phyloP scores from a whole-genome alignment of 345 rosid species.

The Salix koriyanagi region DNA sequence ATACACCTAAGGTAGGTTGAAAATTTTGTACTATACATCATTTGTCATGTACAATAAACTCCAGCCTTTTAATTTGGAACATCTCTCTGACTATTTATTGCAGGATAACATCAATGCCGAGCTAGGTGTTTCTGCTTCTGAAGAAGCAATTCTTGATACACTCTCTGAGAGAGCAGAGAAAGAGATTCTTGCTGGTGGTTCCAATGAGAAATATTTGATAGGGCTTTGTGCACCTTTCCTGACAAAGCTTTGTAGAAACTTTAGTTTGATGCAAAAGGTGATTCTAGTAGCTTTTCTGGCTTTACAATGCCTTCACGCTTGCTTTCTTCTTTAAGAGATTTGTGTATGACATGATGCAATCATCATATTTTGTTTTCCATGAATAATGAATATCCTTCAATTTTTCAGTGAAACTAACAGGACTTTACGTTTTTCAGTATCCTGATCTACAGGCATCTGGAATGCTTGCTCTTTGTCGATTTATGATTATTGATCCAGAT shows the following conservation, averaged over 20 bases:
- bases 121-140: conserved; percentile 90
- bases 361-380: conserved; percentile 22
- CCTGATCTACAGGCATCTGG: conserved; percentile 91
- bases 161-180: conserved; percentile 85
- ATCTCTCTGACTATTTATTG: conserved; percentile 18
- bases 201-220: conserved; percentile 57
- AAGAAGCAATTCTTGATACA: conserved; percentile 77
- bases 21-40: neutral
- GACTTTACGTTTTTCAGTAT: conserved; percentile 30
- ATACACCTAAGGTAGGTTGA: conserved; percentile 41
- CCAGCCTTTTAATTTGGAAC: neutral
- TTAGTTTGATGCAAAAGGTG: conserved; percentile 84
- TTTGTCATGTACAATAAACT: neutral
- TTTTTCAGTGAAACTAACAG: conserved; percentile 1
- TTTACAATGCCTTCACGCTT: neutral
- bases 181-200: conserved; percentile 76
- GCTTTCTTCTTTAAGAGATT: neutral
- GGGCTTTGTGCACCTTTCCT: conserved; percentile 80
- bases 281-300: conserved; percentile 6
- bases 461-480: conserved; percentile 90
- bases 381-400: neutral
- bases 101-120: conserved; percentile 88
- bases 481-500: conserved; percentile 83
- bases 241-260: conserved; percentile 84
- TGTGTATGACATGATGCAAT: neutral